phyloP scores from a whole-genome alignment of 1,284 basidiomycete species.

The Sanguinoderma infundibulare region DNA sequence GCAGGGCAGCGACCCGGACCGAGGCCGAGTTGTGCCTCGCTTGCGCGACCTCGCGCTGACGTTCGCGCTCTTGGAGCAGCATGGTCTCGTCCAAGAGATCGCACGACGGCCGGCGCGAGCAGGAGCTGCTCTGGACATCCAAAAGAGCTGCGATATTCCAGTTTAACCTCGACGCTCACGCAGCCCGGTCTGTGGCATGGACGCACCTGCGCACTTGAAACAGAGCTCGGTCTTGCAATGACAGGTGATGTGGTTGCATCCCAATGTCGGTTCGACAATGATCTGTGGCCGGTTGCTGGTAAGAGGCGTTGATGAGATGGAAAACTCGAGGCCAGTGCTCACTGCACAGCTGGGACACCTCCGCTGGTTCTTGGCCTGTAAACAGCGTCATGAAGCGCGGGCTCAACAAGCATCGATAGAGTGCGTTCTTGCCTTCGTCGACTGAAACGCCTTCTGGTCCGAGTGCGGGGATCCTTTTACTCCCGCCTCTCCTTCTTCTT shows the following conservation, averaged over 20 bases:
- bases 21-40: neutral
- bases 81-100: constrained; percentile 46
- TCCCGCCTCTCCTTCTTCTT: no score
- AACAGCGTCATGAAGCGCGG: neutral
- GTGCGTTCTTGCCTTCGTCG: constrained; percentile 36
- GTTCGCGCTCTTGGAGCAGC: constrained; percentile 41
- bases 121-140: constrained; percentile 30
- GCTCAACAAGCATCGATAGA: neutral
- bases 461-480: constrained; percentile 46
- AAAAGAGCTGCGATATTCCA: constrained; percentile 31
- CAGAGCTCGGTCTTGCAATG: constrained; percentile 38
- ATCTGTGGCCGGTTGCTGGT: constrained; percentile 8
- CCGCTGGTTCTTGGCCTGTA: constrained; percentile 43
- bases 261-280: constrained; percentile 38
- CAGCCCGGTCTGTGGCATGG: neutral
- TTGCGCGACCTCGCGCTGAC: constrained; percentile 28
- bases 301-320: neutral
- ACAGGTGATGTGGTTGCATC: constrained; percentile 45
- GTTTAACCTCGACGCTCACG: no score
- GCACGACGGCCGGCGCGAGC: constrained; percentile 42
- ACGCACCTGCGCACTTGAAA: constrained; percentile 44
- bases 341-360: constrained; percentile 44
- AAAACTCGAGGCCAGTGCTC: constrained; percentile 7
- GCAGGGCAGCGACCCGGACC: constrained; percentile 7
- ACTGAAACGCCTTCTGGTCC: constrained; percentile 42